Evolutionary conservation across 2,329 filamentous ascomycete species (phyloP).

Genomic region (Ophiostoma quercus): DNA sequence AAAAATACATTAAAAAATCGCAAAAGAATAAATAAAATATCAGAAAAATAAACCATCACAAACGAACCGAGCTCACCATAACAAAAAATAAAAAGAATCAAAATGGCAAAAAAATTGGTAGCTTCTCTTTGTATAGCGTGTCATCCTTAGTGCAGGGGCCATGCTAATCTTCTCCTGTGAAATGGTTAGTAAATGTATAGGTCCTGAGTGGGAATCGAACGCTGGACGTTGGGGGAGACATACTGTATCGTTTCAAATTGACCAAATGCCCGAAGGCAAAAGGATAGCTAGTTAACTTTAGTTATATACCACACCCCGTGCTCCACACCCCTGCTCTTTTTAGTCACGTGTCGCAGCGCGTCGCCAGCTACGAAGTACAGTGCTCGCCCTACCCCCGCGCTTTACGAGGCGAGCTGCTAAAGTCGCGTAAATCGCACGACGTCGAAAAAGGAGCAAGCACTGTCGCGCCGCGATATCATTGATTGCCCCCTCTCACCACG

Average conservation of each 20-base stretch:
- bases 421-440: slow-evolving; percentile 25
- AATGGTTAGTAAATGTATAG: slow-evolving; percentile 18
- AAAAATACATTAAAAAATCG: slow-evolving; percentile 5
- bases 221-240: background rate
- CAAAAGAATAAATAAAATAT: background rate
- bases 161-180: slow-evolving; percentile 31
- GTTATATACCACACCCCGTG: slow-evolving; percentile 16
- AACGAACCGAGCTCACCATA: background rate
- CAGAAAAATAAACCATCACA: background rate
- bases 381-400: slow-evolving; percentile 17
- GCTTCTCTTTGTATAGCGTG: slow-evolving; percentile 67
- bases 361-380: slow-evolving; percentile 5
- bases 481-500: background rate
- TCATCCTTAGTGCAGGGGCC: slow-evolving; percentile 73
- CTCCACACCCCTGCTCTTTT: background rate
- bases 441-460: slow-evolving; percentile 14
- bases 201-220: slow-evolving; percentile 21
- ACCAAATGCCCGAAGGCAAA: slow-evolving; percentile 32
- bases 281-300: background rate
- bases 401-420: slow-evolving; percentile 17
- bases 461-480: slow-evolving; percentile 14
- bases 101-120: slow-evolving; percentile 55
- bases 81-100: slow-evolving; percentile 1
- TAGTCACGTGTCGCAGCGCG: slow-evolving; percentile 22
- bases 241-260: slow-evolving; percentile 32